phyloP scores from a whole-genome alignment of 2,329 filamentous ascomycete genomes.

The Onygenales sp. region DNA sequence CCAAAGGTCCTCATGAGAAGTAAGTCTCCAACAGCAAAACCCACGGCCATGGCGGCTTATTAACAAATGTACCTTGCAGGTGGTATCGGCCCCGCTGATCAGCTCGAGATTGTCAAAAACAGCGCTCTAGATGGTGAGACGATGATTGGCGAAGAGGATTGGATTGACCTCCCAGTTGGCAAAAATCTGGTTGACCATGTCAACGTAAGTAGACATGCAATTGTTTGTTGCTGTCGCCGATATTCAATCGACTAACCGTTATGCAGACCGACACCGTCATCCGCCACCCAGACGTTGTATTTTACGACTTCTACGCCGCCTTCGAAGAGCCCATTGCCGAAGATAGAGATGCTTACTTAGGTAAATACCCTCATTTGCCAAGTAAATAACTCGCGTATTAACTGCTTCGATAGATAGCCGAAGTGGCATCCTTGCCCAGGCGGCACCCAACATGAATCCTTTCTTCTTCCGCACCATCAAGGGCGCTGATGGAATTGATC shows the following conservation, averaged over 20 bases:
- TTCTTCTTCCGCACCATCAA: neutral
- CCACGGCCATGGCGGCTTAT: neutral
- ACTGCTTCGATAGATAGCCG: neutral
- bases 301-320: conserved; percentile 58
- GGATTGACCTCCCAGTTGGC: conserved; percentile 45
- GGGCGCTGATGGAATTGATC: conserved; percentile 4
- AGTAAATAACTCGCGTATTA: conserved; percentile 10
- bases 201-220: conserved; percentile 9
- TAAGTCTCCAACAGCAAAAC: neutral
- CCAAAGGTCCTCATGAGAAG: conserved; percentile 48
- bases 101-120: conserved; percentile 36
- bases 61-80: conserved; percentile 32
- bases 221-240: neutral
- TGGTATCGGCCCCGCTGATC: conserved; percentile 54
- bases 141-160: conserved; percentile 35
- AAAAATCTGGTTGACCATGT: conserved; percentile 44
- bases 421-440: conserved; percentile 15
- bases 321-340: conserved; percentile 37
- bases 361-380: conserved; percentile 7
- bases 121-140: conserved; percentile 34
- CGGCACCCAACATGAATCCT: conserved; percentile 6
- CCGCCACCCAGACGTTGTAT: conserved; percentile 42
- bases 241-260: neutral
- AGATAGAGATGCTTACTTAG: conserved; percentile 33
- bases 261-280: conserved; percentile 46